Conservation (phyloP, 2,329 filamentous ascomycete species). For the Apiospora kogelbergensis region DNA sequence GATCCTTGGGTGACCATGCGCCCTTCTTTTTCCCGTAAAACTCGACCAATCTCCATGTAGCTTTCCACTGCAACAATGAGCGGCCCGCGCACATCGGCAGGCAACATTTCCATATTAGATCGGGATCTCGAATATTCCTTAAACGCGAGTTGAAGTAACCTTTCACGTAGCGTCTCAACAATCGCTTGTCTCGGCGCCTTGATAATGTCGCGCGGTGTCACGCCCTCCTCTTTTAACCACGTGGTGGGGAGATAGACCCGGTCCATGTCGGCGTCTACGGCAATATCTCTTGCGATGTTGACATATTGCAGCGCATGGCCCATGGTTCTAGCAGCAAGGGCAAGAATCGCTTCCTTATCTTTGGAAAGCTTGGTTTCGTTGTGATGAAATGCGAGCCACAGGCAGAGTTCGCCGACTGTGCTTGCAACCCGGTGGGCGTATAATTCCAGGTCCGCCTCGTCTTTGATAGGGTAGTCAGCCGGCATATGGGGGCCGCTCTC, state of each 20-base stretch:
- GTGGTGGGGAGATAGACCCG: constrained; percentile 67
- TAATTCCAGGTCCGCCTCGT: constrained; percentile 56
- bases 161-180: constrained; percentile 50
- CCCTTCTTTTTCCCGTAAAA: constrained; percentile 44
- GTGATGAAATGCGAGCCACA: constrained; percentile 66
- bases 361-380: constrained; percentile 32
- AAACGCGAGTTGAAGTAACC: constrained; percentile 62
- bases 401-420: constrained; percentile 68
- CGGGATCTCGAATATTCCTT: constrained; percentile 55
- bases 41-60: constrained; percentile 73
- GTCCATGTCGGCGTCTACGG: constrained; percentile 61
- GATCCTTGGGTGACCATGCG: constrained; percentile 21
- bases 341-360: constrained; percentile 41
- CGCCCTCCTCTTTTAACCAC: constrained; percentile 60
- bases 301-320: constrained; percentile 75
- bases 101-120: constrained; percentile 60
- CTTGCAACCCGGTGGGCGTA: constrained; percentile 71
- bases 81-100: constrained; percentile 58
- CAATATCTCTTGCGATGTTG: constrained; percentile 75
- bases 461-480: constrained; percentile 53
- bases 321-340: constrained; percentile 62
- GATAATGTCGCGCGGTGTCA: constrained; percentile 56
- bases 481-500: constrained; percentile 6
- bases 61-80: constrained; percentile 71
- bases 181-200: constrained; percentile 44